These are phyloP conservation scores for Phyllostachys edulis DNA, from an alignment of 176 grass and related monocot species.

Conservation along the genomic window DNA sequence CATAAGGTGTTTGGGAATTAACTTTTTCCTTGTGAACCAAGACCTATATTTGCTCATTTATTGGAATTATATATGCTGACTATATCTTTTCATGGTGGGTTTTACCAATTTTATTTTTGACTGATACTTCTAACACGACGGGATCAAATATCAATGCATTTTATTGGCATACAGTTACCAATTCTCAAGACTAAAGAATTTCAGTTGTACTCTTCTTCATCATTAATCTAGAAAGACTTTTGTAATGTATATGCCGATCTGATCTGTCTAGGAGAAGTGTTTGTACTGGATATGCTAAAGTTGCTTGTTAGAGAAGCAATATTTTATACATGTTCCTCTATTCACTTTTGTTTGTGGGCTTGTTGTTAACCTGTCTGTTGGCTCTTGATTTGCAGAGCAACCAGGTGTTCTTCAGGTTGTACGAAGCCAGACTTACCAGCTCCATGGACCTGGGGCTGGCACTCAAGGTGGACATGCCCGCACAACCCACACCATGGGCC, in stretches of 20 bases:
- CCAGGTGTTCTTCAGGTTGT: conserved; percentile 80
- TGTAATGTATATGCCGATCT: neutral
- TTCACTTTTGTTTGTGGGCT: neutral
- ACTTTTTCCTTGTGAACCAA: neutral
- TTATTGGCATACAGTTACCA: neutral
- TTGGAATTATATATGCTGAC: neutral
- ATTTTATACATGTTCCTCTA: neutral
- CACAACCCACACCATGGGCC: conserved; percentile 24
- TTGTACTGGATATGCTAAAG: neutral
- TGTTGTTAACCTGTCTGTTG: neutral
- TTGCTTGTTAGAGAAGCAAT: neutral
- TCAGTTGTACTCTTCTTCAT: neutral
- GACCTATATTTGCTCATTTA: neutral
- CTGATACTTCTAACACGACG: neutral
- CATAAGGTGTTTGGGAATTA: neutral
- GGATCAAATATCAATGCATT: neutral
- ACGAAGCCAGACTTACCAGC: conserved; percentile 56
- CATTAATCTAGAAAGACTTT: neutral
- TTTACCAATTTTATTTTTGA: neutral
- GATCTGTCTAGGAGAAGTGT: neutral
- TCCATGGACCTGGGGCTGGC: conserved; percentile 50
- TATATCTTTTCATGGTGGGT: neutral
- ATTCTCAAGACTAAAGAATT: neutral
- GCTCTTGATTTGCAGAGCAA: conserved; percentile 52
- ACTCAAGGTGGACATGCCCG: neutral